A percentile compares a stretch with the other conserved stretches of the same genome.
phyloP scores from a whole-genome alignment of 306 rosid species.

The Canavalia gladiata region DNA sequence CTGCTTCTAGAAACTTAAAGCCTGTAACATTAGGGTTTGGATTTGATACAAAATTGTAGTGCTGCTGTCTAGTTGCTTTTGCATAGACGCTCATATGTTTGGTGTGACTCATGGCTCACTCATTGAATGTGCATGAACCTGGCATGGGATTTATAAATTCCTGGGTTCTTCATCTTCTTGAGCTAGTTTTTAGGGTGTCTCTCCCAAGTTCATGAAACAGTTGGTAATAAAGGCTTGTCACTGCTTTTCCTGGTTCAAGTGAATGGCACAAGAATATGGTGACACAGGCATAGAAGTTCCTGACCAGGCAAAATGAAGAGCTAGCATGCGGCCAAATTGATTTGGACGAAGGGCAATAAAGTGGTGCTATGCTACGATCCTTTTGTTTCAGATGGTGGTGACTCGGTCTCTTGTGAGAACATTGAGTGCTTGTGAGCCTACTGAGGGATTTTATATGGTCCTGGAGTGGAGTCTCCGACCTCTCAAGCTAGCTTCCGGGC shows the following conservation, averaged over 20 bases:
- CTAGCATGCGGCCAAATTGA: background rate
- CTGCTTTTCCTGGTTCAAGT: background rate
- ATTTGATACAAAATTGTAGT: background rate
- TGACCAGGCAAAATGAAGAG: background rate
- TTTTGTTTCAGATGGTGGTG: background rate
- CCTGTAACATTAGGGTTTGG: background rate
- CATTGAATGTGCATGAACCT: background rate
- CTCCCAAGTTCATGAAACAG: background rate
- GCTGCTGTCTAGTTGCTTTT: background rate
- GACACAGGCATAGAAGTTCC: background rate
- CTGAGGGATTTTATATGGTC: background rate
- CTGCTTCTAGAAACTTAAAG: background rate
- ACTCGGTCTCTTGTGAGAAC: too few species aligned
- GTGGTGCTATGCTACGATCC: too few species aligned
- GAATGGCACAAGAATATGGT: background rate
- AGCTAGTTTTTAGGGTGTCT: background rate
- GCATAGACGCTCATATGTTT: background rate
- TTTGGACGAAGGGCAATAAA: background rate
- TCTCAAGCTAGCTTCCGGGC: background rate
- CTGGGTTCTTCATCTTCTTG: too few species aligned
- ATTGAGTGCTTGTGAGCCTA: background rate
- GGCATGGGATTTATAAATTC: background rate
- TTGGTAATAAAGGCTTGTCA: background rate
- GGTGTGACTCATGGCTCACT: background rate
- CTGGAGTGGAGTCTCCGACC: background rate